Conservation (phyloP, 2,329 filamentous ascomycete species). For the Beauveria pseudobassiana region DNA sequence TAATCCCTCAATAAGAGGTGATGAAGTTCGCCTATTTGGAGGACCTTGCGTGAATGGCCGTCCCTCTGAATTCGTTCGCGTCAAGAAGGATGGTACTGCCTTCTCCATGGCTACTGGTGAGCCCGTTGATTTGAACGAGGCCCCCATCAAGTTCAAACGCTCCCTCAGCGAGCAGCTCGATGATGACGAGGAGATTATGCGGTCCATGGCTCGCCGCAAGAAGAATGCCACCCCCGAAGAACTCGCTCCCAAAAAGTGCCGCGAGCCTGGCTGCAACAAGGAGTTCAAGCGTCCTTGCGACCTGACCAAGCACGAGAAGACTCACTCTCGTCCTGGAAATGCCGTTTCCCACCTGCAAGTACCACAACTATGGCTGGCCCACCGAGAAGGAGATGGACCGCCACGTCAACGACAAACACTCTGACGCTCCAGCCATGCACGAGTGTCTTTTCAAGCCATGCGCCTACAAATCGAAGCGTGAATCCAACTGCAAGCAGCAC, state of each 20-base stretch:
- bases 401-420: constrained; percentile 95
- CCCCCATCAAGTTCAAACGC: constrained; percentile 51
- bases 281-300: constrained; percentile 97
- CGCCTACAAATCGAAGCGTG: constrained; percentile 88
- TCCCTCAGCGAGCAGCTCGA: constrained; percentile 62
- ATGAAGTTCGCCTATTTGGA: constrained; percentile 73
- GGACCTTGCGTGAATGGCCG: constrained; percentile 76
- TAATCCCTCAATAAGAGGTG: constrained; percentile 32
- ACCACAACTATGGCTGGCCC: constrained; percentile 83
- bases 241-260: constrained; percentile 71
- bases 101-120: constrained; percentile 69
- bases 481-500: constrained; percentile 96
- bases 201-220: constrained; percentile 93
- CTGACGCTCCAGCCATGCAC: constrained; percentile 68
- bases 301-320: constrained; percentile 96
- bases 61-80: constrained; percentile 74
- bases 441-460: constrained; percentile 78
- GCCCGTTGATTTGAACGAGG: constrained; percentile 49
- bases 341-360: constrained; percentile 76
- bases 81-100: constrained; percentile 71
- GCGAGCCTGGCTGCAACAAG: constrained; percentile 71
- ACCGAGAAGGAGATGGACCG: constrained; percentile 97
- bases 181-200: constrained; percentile 75
- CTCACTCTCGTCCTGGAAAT: constrained; percentile 95
- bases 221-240: constrained; percentile 85